Evolutionary conservation across 2,329 filamentous ascomycete genomes (phyloP).

Genomic region (Alternaria arbusti): DNA sequence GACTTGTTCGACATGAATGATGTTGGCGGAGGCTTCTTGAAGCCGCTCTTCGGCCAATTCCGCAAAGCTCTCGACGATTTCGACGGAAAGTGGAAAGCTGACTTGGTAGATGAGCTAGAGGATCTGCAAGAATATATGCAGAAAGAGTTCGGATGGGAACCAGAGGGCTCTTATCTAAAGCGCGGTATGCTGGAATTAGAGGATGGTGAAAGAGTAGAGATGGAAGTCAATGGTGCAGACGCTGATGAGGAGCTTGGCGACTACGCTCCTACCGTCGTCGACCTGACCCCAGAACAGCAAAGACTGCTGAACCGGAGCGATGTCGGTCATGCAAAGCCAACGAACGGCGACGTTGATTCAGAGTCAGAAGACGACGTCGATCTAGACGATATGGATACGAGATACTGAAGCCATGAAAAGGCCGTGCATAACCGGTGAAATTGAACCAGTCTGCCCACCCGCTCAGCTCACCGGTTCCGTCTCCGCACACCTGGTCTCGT

Average conservation of each 20-base stretch:
- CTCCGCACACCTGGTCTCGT: background rate
- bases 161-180: constrained; percentile 61
- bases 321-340: constrained; percentile 21
- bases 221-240: constrained; percentile 62
- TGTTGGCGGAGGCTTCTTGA: constrained; percentile 61
- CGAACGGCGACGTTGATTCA: constrained; percentile 33
- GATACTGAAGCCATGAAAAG: constrained; percentile 36
- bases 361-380: constrained; percentile 49
- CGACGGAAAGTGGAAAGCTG: constrained; percentile 47
- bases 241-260: constrained; percentile 70
- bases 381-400: constrained; percentile 48
- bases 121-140: constrained; percentile 62
- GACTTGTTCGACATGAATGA: constrained; percentile 66
- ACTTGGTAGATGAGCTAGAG: constrained; percentile 61
- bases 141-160: constrained; percentile 64
- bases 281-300: constrained; percentile 55
- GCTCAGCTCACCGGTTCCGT: constrained; percentile 4
- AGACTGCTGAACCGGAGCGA: constrained; percentile 43
- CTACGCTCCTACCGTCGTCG: constrained; percentile 67
- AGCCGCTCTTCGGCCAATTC: constrained; percentile 60
- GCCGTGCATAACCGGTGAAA: constrained; percentile 29
- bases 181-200: constrained; percentile 66
- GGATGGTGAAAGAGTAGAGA: constrained; percentile 67
- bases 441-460: constrained; percentile 12
- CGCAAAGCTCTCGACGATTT: constrained; percentile 58